phyloP scores from a whole-genome alignment of 2,329 filamentous ascomycete genomes.

The Didymella glomerata region DNA sequence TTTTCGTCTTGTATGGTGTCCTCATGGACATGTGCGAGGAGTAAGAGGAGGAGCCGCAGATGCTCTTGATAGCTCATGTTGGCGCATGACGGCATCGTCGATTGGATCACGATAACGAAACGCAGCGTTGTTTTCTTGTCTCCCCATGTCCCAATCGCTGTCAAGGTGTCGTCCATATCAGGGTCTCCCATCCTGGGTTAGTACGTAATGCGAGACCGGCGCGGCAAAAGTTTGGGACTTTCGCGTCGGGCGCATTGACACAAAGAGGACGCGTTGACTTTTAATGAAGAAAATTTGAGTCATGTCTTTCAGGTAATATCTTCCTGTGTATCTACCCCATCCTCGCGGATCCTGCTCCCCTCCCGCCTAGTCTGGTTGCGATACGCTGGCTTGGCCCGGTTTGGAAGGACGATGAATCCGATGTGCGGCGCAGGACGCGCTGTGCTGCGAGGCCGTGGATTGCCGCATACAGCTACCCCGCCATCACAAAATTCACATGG shows the following conservation, averaged over 20 bases:
- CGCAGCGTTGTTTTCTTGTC: not conserved
- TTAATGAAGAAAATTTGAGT: slow-evolving; percentile 20
- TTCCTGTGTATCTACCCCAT: slow-evolving; percentile 19
- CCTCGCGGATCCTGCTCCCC: slow-evolving; percentile 18
- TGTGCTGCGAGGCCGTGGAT: slow-evolving; percentile 33
- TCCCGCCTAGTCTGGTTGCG: slow-evolving; percentile 38
- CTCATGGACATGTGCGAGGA: slow-evolving; percentile 35
- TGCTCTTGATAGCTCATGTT: not conserved
- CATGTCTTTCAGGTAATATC: slow-evolving; percentile 22
- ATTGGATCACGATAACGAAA: slow-evolving; percentile 1
- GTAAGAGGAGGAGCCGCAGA: not conserved
- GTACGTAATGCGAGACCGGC: slow-evolving; percentile 34
- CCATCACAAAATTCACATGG: slow-evolving; percentile 37
- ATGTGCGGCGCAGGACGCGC: slow-evolving; percentile 39
- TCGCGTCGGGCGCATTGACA: slow-evolving; percentile 33
- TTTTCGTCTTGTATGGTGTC: slow-evolving; percentile 43
- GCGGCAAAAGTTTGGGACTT: slow-evolving; percentile 35
- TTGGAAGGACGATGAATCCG: slow-evolving; percentile 37
- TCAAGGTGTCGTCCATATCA: slow-evolving; percentile 7
- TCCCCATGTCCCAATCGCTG: not conserved
- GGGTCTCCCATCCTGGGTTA: slow-evolving; percentile 18
- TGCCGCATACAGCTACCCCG: slow-evolving; percentile 46
- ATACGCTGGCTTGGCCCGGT: slow-evolving; percentile 33
- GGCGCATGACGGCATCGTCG: not conserved
- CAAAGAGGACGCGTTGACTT: slow-evolving; percentile 18